These are phyloP conservation scores for Rhizopus sp. DNA, from an alignment of 371 early-diverging fungal genomes.

Conservation along the genomic window DNA sequence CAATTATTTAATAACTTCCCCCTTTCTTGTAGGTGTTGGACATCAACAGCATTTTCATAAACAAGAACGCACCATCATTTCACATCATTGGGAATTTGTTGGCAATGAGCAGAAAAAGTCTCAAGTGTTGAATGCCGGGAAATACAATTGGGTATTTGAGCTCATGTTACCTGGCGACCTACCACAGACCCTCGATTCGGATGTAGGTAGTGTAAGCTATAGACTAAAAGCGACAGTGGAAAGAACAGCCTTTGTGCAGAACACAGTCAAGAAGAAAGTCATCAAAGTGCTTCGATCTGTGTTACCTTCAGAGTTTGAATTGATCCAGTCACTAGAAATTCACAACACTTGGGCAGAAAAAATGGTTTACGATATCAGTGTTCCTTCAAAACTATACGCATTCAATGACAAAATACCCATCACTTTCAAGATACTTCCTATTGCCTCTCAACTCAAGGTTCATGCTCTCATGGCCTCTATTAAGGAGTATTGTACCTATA, in stretches of 20 bases:
- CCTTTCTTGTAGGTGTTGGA: constrained; percentile 20
- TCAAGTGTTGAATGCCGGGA: constrained; percentile 14
- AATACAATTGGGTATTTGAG: constrained; percentile 35
- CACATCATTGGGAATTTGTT: constrained; percentile 30
- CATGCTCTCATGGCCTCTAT: constrained; percentile 24
- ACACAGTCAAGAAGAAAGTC: constrained; percentile 22
- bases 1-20: background rate
- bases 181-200: constrained; percentile 34
- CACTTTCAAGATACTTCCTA: constrained; percentile 26
- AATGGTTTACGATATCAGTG: constrained; percentile 32
- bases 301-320: constrained; percentile 25
- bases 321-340: constrained; percentile 28
- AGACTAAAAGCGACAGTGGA: constrained; percentile 27
- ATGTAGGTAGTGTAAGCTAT: constrained; percentile 25
- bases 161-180: constrained; percentile 30
- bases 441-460: constrained; percentile 21
- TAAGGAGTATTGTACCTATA: constrained; percentile 30
- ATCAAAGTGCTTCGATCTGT: constrained; percentile 24
- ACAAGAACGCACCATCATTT: constrained; percentile 27
- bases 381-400: constrained; percentile 27
- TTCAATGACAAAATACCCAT: constrained; percentile 26
- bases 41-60: constrained; percentile 34
- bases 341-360: constrained; percentile 34
- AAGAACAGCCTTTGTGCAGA: constrained; percentile 26
- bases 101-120: constrained; percentile 20